These are phyloP conservation scores for Chimonanthus praecox DNA, from an alignment of 164 flowering plant species.

Conservation along the genomic window DNA sequence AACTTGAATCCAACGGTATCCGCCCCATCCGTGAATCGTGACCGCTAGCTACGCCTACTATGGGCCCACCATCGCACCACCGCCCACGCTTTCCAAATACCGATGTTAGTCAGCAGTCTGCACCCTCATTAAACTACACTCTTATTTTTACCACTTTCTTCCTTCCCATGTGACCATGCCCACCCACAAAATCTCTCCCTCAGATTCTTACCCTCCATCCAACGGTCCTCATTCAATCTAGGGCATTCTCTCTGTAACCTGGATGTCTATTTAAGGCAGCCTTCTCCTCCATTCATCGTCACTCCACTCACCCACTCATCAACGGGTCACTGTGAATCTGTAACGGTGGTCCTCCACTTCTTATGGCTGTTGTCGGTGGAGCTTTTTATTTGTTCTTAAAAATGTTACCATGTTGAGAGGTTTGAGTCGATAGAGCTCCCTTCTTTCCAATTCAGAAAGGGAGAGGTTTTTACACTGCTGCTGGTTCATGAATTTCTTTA, in stretches of 20 bases:
- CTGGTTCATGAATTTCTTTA: slow-evolving; percentile 23
- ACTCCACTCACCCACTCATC: too few species aligned
- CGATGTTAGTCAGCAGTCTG: slow-evolving; percentile 2
- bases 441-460: slow-evolving; percentile 17
- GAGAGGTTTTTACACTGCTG: slow-evolving; percentile 13
- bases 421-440: slow-evolving; percentile 17
- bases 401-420: neutral
- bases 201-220: slow-evolving; percentile 13
- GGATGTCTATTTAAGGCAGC: neutral
- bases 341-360: neutral
- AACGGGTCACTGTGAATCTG: too few species aligned
- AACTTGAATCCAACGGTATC: too few species aligned
- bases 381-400: neutral
- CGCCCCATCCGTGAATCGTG: too few species aligned
- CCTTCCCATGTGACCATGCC: slow-evolving; percentile 4
- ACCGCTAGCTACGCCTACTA: neutral
- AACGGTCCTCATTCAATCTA: slow-evolving; percentile 4
- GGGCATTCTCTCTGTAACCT: neutral
- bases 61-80: slow-evolving; percentile 12
- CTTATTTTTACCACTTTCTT: neutral
- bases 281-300: neutral
- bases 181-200: slow-evolving; percentile 15
- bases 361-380: neutral
- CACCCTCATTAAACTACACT: neutral
- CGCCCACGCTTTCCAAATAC: slow-evolving; percentile 1